Base-by-base conservation (phyloP, 2,329 filamentous ascomycete genomes). In the Ophiocordyceps polyrhachis-furcata region DNA sequence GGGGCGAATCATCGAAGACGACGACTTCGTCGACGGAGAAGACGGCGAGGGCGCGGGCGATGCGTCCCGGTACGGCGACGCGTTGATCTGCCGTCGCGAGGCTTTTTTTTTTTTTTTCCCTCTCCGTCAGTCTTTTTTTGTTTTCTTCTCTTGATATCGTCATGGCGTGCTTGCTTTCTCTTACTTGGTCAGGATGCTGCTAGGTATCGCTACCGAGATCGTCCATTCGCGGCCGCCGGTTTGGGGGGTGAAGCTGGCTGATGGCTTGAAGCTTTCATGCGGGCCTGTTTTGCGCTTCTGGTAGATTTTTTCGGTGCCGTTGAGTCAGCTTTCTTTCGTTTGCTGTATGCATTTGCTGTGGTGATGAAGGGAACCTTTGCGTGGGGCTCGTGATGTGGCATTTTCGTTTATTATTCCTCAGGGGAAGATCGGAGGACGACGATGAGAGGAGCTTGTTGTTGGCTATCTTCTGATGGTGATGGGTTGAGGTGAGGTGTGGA, bases 1-100 rank as follows among this genome's bases (percentile, higher is more conserved):
- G 43, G 2, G 70, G 69, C 32, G 68, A 69, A 61, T 93, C 86
- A 56, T 89, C 78, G 59, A 83, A 93, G 45, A 93, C 66, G 43
- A 93, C 70, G 28, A 93, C 71, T 62, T 93, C 86, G 57, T 93
- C 86, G 51, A 93, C 73, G 55, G 76, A 81, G 63, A 91, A 93
- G 49, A 93, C 80, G 49, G 83, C 81, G 44, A 86, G 72, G 31
- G 84, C 83, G 44, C 86, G 82, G 6, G 85, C 85, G 44, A 93
- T 79, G 50, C 81, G 79, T 8, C 81, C 83, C 1, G 79, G 81
- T 42, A 83, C 69, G 42, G 73, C 70, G 32, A 81, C 85, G 57
- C 85, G 81, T 56, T 84, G 79, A 48, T 93, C 84, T 49, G 80
- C 76, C 11, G 79, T 82, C 47, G 75, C 68, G 35, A 79, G 77